Conservation (phyloP, 345 rosid genomes). For the Citrus medica region DNA sequence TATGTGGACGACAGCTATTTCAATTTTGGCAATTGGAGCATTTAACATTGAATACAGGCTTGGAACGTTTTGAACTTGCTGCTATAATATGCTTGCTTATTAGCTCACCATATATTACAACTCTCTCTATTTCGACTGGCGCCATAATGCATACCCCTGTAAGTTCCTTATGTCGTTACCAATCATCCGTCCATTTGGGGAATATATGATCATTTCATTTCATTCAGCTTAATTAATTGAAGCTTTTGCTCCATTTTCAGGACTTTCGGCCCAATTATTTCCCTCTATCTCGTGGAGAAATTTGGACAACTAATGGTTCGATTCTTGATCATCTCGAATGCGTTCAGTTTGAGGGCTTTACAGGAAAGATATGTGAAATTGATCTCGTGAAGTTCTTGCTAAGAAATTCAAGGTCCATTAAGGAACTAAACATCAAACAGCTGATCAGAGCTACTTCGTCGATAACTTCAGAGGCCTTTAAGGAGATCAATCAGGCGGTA, state of each 20-base stretch:
- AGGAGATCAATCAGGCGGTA: not conserved
- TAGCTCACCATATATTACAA: not conserved
- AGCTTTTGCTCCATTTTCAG: not conserved
- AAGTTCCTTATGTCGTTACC: not conserved
- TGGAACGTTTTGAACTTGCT: not conserved
- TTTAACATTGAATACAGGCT: not conserved
- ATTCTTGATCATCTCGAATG: not conserved
- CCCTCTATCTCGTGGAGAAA: not conserved
- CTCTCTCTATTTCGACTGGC: not conserved
- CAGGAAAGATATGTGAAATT: not conserved
- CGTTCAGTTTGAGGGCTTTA: not conserved
- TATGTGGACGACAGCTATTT: not conserved
- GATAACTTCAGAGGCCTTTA: not conserved
- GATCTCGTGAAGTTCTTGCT: not conserved
- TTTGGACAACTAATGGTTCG: not conserved
- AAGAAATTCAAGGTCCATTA: not conserved
- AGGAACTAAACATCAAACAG: not conserved
- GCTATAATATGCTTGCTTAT: not conserved
- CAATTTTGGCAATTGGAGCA: not conserved
- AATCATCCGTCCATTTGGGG: not conserved
- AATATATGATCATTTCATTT: not conserved
- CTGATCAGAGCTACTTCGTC: not conserved
- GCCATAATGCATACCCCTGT: not conserved
- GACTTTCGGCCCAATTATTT: not conserved
- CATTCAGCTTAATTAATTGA: not conserved